phyloP scores from a whole-genome alignment of 257 asterid species.

The Oldenlandia corymbosa region DNA sequence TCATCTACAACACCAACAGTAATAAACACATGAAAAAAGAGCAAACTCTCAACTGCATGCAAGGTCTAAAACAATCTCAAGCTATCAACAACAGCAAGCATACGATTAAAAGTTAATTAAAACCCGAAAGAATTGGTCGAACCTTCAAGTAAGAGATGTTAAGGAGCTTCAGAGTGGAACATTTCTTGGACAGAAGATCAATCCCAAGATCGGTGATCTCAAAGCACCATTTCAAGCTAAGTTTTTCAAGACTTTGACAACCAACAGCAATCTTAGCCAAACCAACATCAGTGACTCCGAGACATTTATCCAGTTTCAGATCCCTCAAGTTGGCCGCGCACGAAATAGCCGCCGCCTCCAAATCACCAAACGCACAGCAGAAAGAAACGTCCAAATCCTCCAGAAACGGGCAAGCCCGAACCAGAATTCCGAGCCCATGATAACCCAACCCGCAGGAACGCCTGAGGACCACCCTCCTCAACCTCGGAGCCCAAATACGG shows the following conservation, averaged over 20 bases:
- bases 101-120: background rate
- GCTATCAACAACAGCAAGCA: background rate
- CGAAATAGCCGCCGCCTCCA: conserved; percentile 60
- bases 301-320: conserved; percentile 47
- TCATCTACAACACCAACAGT: too few species aligned
- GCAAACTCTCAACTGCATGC: too few species aligned
- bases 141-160: conserved; percentile 64
- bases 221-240: conserved; percentile 62
- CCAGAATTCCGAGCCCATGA: conserved; percentile 36
- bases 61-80: background rate
- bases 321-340: conserved; percentile 38
- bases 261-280: conserved; percentile 59
- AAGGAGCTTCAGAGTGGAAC: conserved; percentile 35
- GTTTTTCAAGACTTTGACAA: conserved; percentile 40
- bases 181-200: conserved; percentile 50
- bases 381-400: conserved; percentile 51
- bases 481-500: conserved; percentile 23
- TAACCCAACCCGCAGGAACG: conserved; percentile 47
- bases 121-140: background rate
- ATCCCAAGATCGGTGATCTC: conserved; percentile 58
- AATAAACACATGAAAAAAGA: too few species aligned
- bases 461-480: conserved; percentile 38
- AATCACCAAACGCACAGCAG: conserved; percentile 54
- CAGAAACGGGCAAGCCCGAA: conserved; percentile 28
- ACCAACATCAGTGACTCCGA: conserved; percentile 54